A percentile compares a stretch with the other conserved stretches of the same genome.
These are phyloP conservation scores for Trichoderma breve DNA, from an alignment of 2,329 filamentous ascomycete genomes.

Conservation along the genomic window DNA sequence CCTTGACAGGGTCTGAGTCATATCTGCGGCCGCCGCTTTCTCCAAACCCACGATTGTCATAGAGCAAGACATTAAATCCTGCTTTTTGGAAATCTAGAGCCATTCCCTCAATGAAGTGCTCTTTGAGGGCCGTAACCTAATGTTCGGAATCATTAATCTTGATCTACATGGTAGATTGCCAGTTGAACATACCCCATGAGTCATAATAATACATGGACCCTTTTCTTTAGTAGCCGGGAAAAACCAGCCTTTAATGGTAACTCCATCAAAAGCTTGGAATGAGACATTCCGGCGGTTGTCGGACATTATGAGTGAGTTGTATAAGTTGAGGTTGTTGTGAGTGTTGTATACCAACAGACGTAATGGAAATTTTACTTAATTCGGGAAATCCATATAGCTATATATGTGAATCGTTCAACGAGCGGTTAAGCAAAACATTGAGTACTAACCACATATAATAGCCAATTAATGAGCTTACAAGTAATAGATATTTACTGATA, in stretches of 20 bases:
- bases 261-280: not conserved
- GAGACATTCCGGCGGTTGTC: not conserved
- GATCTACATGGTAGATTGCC: not conserved
- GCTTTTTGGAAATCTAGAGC: slow-evolving; percentile 20
- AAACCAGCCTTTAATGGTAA: slow-evolving; percentile 8
- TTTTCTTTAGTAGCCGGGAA: not conserved
- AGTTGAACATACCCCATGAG: slow-evolving; percentile 5
- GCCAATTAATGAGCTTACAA: not conserved
- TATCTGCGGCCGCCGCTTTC: slow-evolving; percentile 23
- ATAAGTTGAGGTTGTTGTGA: not conserved
- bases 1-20: slow-evolving; percentile 20
- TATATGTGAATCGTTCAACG: not conserved
- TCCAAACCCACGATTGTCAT: slow-evolving; percentile 24
- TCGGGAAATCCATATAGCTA: not conserved
- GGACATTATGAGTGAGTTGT: not conserved
- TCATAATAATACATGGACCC: slow-evolving; percentile 9
- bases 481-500: not conserved
- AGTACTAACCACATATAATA: not conserved
- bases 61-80: slow-evolving; percentile 19
- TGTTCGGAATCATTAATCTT: not conserved
- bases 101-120: slow-evolving; percentile 20
- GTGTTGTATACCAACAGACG: not conserved
- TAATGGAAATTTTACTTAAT: not conserved
- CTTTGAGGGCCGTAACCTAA: slow-evolving; percentile 11
- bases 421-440: not conserved